These are phyloP conservation scores for Salix suchowensis DNA, from an alignment of 345 rosid genomes.

Conservation along the genomic window DNA sequence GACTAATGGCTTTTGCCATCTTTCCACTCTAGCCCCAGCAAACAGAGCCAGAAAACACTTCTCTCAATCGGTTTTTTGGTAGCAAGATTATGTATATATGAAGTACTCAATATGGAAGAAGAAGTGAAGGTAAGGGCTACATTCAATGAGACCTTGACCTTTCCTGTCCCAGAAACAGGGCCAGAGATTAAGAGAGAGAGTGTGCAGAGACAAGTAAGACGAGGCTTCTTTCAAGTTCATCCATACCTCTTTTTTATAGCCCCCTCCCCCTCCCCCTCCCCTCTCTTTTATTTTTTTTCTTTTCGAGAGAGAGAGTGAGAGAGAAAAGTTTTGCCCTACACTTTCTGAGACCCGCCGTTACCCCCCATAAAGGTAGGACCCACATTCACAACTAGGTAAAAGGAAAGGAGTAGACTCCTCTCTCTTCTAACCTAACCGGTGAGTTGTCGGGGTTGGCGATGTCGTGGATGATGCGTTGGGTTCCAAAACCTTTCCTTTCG, in stretches of 20 bases:
- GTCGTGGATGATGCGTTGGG: background rate
- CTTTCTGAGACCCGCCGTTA: background rate
- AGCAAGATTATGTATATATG: background rate
- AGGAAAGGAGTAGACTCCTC: too few relatives aligned
- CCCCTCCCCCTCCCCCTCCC: background rate
- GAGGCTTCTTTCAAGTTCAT: background rate
- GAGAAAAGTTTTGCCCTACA: background rate
- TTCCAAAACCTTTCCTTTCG: background rate
- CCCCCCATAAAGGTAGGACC: background rate
- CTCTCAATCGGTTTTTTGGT: background rate
- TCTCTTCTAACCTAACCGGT: background rate
- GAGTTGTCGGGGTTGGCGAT: background rate
- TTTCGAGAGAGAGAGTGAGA: background rate
- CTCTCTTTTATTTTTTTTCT: too few relatives aligned
- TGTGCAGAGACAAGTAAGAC: background rate
- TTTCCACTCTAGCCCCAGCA: background rate
- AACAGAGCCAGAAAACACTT: background rate
- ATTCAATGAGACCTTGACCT: slow-evolving; percentile 21
- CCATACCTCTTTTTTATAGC: slow-evolving; percentile 8
- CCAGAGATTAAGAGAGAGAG: background rate
- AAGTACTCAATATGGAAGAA: background rate
- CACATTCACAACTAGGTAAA: background rate
- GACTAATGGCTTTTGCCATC: slow-evolving; percentile 18
- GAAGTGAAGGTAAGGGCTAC: background rate
- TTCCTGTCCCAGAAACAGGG: slow-evolving; percentile 16